Evolutionary conservation across 164 flowering plant species (phyloP).

Genomic region (Protea cynaroides): DNA sequence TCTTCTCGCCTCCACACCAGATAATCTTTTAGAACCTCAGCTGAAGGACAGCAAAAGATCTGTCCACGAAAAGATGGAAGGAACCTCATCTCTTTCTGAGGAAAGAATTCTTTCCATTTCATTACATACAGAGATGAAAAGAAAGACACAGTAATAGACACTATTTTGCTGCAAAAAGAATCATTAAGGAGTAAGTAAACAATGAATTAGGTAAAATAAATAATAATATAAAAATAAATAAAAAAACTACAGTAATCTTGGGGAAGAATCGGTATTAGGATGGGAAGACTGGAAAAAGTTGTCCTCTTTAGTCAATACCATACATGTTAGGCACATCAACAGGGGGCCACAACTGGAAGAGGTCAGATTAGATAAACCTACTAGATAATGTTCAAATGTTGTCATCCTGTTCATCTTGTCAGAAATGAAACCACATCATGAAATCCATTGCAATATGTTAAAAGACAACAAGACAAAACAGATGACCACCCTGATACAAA

Average conservation of each 20-base stretch:
- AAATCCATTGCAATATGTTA: too few relatives aligned
- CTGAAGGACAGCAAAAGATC: conserved; percentile 71
- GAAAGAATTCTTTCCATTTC: conserved; percentile 68
- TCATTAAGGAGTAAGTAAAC: not conserved
- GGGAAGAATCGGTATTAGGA: not conserved
- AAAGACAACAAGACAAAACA: too few relatives aligned
- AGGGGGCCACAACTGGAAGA: too few relatives aligned
- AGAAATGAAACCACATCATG: too few relatives aligned
- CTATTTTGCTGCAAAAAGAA: conserved; percentile 56
- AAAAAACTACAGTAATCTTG: not conserved
- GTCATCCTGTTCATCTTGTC: too few relatives aligned
- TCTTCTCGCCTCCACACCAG: conserved; percentile 92
- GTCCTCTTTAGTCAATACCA: too few relatives aligned
- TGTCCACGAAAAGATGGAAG: conserved; percentile 83
- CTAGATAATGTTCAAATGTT: too few relatives aligned
- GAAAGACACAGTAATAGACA: conserved; percentile 54
- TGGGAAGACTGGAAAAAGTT: too few relatives aligned
- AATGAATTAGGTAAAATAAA: conserved; percentile 6
- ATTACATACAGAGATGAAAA: conserved; percentile 57
- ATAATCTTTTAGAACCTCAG: conserved; percentile 57
- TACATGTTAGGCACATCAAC: too few relatives aligned
- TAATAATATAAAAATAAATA: too few relatives aligned
- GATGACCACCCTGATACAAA: too few relatives aligned
- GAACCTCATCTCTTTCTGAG: conserved; percentile 44
- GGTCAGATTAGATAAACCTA: too few relatives aligned